These are phyloP conservation scores for Hevea brasiliensis DNA, from an alignment of 345 rosid species.

Conservation along the genomic window DNA sequence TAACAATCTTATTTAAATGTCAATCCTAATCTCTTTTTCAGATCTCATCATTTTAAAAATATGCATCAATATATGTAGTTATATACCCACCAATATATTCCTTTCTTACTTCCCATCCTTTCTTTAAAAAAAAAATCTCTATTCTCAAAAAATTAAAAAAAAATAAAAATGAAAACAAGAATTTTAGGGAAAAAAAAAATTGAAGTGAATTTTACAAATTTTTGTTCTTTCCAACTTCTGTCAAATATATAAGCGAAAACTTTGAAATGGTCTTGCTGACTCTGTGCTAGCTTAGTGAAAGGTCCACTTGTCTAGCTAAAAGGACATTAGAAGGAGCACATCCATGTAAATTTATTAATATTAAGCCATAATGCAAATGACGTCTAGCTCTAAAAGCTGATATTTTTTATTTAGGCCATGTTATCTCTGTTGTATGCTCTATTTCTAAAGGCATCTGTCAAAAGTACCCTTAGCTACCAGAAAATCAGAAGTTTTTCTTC, in stretches of 20 bases:
- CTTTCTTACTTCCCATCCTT: neutral
- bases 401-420: neutral
- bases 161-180: too few species aligned
- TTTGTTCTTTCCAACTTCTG: neutral
- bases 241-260: neutral
- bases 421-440: neutral
- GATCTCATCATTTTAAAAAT: too few species aligned
- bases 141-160: neutral
- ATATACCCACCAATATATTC: too few species aligned
- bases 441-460: neutral
- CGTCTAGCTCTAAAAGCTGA: neutral
- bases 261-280: neutral
- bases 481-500: neutral
- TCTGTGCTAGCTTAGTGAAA: neutral
- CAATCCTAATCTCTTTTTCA: neutral
- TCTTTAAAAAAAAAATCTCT: neutral
- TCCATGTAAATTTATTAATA: too few species aligned
- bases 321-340: too few species aligned
- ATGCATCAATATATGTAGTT: too few species aligned
- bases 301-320: too few species aligned
- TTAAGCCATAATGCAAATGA: neutral
- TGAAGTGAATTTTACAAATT: neutral
- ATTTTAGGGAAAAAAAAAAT: too few species aligned
- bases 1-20: too few species aligned
- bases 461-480: conserved; percentile 1